phyloP scores from a whole-genome alignment of 768 basidiomycete genomes.

The Mycena chlorophos region DNA sequence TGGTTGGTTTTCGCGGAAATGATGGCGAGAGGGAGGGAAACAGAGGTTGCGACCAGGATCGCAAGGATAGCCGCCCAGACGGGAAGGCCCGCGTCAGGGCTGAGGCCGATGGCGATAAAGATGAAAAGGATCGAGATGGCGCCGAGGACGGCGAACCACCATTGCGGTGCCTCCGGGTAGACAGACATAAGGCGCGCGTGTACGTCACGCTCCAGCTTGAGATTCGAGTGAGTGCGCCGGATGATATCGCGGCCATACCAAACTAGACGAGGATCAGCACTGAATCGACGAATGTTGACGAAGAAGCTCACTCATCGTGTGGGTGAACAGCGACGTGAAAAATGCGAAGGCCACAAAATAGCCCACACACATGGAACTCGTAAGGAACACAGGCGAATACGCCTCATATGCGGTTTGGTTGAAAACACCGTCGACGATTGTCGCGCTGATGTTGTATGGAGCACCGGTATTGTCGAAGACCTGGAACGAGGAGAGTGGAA shows the following conservation, averaged over 20 bases:
- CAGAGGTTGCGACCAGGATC: constrained; percentile 46
- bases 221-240: constrained; percentile 63
- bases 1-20: constrained; percentile 89
- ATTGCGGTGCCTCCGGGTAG: constrained; percentile 74
- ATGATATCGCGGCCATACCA: constrained; percentile 83
- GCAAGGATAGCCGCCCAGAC: constrained; percentile 72
- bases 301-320: constrained; percentile 64
- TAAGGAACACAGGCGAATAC: constrained; percentile 80
- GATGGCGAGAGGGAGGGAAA: constrained; percentile 73
- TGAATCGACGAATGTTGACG: constrained; percentile 1
- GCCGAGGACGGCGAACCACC: constrained; percentile 70
- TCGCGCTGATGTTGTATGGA: constrained; percentile 58
- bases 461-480: constrained; percentile 77
- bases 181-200: constrained; percentile 81
- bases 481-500: constrained; percentile 68
- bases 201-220: constrained; percentile 78
- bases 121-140: constrained; percentile 56
- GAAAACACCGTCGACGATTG: constrained; percentile 67
- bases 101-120: constrained; percentile 68
- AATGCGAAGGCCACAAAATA: constrained; percentile 80
- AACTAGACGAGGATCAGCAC: constrained; percentile 41
- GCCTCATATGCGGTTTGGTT: constrained; percentile 63
- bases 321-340: constrained; percentile 72
- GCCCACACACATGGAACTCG: constrained; percentile 61
- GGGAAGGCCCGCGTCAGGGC: constrained; percentile 67